phyloP scores from a whole-genome alignment of 2,329 filamentous ascomycete species.

The Hypoxylon sp. region DNA sequence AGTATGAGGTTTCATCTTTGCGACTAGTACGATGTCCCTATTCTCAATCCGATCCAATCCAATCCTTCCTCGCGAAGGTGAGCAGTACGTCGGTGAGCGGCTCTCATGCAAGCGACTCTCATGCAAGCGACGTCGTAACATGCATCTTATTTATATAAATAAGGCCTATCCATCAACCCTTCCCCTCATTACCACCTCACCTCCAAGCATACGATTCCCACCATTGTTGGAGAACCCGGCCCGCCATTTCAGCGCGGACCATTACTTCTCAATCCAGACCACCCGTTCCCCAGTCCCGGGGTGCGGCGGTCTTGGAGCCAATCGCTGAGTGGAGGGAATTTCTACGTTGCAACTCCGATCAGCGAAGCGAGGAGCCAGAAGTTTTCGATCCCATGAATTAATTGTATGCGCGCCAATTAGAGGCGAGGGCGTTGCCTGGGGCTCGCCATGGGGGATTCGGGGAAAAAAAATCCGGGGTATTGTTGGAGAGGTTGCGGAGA shows the following conservation, averaged over 20 bases:
- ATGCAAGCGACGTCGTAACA: conserved; percentile 12
- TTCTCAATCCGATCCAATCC: neutral
- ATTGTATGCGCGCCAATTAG: conserved; percentile 49
- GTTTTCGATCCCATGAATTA: neutral
- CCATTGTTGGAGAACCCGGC: conserved; percentile 7
- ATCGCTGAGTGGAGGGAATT: conserved; percentile 49
- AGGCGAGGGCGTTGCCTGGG: neutral
- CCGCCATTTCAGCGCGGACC: conserved; percentile 22
- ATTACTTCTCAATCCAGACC: conserved; percentile 17
- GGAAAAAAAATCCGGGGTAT: conserved; percentile 29
- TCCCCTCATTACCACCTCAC: neutral
- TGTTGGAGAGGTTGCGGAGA: conserved; percentile 40
- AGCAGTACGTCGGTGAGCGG: conserved; percentile 12
- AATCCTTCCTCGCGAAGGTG: conserved; percentile 9
- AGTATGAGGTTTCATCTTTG: conserved; percentile 52
- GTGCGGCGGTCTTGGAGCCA: conserved; percentile 11
- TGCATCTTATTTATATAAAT: conserved; percentile 22
- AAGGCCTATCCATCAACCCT: conserved; percentile 1
- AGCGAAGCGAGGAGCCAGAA: neutral
- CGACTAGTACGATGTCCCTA: neutral
- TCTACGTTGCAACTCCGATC: conserved; percentile 10
- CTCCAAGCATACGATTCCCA: conserved; percentile 1
- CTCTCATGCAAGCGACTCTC: conserved; percentile 3
- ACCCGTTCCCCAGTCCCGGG: conserved; percentile 15
- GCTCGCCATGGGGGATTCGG: conserved; percentile 37